These are phyloP conservation scores for Alternaria angustiovoidea DNA, from an alignment of 2,329 filamentous ascomycete species.

Conservation along the genomic window DNA sequence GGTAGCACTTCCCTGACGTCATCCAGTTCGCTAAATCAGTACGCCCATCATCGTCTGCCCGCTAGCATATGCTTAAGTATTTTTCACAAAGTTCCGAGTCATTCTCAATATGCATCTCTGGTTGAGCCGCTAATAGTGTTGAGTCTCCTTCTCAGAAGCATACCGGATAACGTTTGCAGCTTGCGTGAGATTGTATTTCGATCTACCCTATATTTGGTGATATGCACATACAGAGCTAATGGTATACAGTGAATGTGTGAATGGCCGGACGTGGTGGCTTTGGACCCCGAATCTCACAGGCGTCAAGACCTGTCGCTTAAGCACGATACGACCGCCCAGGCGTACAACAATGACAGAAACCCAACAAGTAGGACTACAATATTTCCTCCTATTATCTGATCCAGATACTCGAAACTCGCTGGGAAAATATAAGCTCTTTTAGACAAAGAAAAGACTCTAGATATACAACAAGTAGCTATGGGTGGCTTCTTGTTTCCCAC, in stretches of 20 bases:
- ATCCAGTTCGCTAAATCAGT: neutral
- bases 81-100: neutral
- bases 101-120: neutral
- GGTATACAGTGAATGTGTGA: neutral
- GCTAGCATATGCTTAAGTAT: neutral
- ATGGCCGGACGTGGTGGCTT: neutral
- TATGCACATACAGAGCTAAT: slow-evolving; percentile 2
- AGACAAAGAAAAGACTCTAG: neutral
- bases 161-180: neutral
- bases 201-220: slow-evolving; percentile 8
- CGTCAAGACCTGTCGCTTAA: neutral
- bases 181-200: neutral
- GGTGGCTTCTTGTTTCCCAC: neutral
- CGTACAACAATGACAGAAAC: neutral
- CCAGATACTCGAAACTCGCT: too few species aligned
- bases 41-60: neutral
- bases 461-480: neutral
- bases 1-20: neutral
- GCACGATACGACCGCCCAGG: neutral
- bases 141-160: neutral
- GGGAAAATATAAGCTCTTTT: neutral
- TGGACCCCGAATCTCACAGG: neutral
- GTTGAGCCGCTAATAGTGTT: neutral
- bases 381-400: neutral
- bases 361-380: neutral